Base-by-base conservation (phyloP, 140 eudicot species). In the Stevia rebaudiana region DNA sequence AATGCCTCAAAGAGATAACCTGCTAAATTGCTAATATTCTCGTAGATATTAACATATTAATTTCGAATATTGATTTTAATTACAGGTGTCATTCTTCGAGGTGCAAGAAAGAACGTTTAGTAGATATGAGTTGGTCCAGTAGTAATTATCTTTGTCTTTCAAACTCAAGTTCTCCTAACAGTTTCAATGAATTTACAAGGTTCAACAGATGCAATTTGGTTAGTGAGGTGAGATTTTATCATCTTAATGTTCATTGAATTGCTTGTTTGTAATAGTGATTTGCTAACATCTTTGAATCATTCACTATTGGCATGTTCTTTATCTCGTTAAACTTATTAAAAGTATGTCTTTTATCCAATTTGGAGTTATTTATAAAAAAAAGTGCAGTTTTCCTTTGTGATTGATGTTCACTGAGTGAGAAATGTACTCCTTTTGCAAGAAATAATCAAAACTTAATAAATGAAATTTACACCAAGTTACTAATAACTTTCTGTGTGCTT, bases 41-140 rank as follows among this genome's bases (percentile, higher is more conserved):
- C n/a, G n/a, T n/a, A n/a, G n/a, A n/a, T n/a, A n/a, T n/a, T n/a
- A n/a, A n/a, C n/a, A n/a, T n/a, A n/a, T 22, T 64, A 59, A 22
- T 8, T 19, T 39, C n/a, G 17, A 13, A 43, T 76, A 11, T 49
- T 51, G 37, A 30, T 63, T 69, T 73, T 65, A 43, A 10, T 64
- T n/a, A 80, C 77, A 64, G 78, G 46, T 73, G 49, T 62, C 28
- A 17, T 67, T 61, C 50, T 41, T 59, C 60, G n/a, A 66, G 62
- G 35, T 30, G 50, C 47, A 7, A 61, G 61, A 60, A 58, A 53
- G 55, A 63, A 25, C 11, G 52, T 47, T 47, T 65, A 57, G 73
- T 55, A 47, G 81, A 78, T 68, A 82, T 78, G 87, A 78, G 81
- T 60, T 81, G 87, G 87, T 66, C 87, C 53, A 65, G 76, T 70